Evolutionary conservation across 2,329 filamentous ascomycete species (phyloP).

Genomic region (Colletotrichum sp.): DNA sequence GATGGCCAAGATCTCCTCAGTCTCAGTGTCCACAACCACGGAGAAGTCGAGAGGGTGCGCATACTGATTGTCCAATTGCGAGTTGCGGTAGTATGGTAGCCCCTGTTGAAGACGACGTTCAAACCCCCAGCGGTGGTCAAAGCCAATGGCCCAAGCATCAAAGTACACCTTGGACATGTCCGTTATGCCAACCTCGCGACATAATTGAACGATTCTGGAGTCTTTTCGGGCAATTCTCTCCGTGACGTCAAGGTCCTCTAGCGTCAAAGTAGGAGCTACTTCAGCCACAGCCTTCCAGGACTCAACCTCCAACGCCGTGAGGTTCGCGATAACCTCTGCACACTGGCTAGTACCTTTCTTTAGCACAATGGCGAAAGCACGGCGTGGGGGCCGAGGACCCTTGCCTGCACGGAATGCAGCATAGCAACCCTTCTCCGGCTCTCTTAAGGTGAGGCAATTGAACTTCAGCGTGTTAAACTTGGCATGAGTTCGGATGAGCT

Average conservation of each 20-base stretch:
- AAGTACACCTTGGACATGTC: conserved; percentile 87
- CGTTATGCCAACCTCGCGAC: conserved; percentile 74
- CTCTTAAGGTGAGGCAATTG: conserved; percentile 71
- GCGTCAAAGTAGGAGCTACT: conserved; percentile 65
- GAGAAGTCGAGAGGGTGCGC: conserved; percentile 46
- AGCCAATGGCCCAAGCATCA: conserved; percentile 86
- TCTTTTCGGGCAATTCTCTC: conserved; percentile 73
- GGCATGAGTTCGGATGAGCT: conserved; percentile 48
- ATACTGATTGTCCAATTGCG: conserved; percentile 62
- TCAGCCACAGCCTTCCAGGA: conserved; percentile 50
- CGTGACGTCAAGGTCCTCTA: conserved; percentile 80
- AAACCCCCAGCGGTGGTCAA: conserved; percentile 78
- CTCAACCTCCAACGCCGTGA: conserved; percentile 46
- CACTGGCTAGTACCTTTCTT: conserved; percentile 36
- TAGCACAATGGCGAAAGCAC: conserved; percentile 54
- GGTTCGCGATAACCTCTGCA: conserved; percentile 55
- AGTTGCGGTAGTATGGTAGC: conserved; percentile 80
- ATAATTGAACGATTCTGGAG: conserved; percentile 78
- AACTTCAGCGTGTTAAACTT: conserved; percentile 39
- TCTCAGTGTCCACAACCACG: conserved; percentile 51
- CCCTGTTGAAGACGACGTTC: conserved; percentile 78
- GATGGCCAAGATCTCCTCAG: conserved; percentile 49
- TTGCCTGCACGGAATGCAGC: conserved; percentile 60
- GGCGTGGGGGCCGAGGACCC: conserved; percentile 53
- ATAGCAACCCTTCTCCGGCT: conserved; percentile 68